Evolutionary conservation across 306 rosid genomes (phyloP).

Genomic region (Datisca glomerata): DNA sequence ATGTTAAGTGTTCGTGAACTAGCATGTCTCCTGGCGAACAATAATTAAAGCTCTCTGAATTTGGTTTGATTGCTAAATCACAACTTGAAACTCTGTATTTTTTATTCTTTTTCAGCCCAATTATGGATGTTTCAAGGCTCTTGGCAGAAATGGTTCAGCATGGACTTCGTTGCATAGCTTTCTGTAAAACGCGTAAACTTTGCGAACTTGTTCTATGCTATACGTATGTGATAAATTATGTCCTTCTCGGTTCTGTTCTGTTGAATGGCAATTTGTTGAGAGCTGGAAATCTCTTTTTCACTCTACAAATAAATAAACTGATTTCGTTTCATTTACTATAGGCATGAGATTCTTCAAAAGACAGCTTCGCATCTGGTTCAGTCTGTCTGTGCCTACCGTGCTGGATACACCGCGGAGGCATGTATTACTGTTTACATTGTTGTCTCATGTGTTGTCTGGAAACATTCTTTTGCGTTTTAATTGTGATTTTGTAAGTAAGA

Average conservation of each 20-base stretch:
- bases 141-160: slow-evolving; percentile 98
- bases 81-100: slow-evolving; percentile 14
- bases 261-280: slow-evolving; percentile 10
- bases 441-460: too few relatives aligned
- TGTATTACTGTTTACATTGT: slow-evolving; percentile 1
- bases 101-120: slow-evolving; percentile 43
- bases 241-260: slow-evolving; percentile 12
- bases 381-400: slow-evolving; percentile 74
- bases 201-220: slow-evolving; percentile 72
- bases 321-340: slow-evolving; percentile 21
- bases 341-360: slow-evolving; percentile 82
- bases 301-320: slow-evolving; percentile 11
- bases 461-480: background rate
- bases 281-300: slow-evolving; percentile 6
- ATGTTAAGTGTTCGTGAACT: background rate
- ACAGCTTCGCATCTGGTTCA: slow-evolving; percentile 57
- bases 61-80: slow-evolving; percentile 1
- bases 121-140: slow-evolving; percentile 52
- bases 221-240: slow-evolving; percentile 51
- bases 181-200: slow-evolving; percentile 82
- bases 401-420: slow-evolving; percentile 84
- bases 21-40: background rate
- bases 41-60: background rate
- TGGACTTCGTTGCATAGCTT: slow-evolving; percentile 91
- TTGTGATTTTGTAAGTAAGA: background rate